A percentile compares a stretch with the other conserved stretches of the same genome.
phyloP scores from a whole-genome alignment of 257 asterid species.

The Asclepias syriaca region DNA sequence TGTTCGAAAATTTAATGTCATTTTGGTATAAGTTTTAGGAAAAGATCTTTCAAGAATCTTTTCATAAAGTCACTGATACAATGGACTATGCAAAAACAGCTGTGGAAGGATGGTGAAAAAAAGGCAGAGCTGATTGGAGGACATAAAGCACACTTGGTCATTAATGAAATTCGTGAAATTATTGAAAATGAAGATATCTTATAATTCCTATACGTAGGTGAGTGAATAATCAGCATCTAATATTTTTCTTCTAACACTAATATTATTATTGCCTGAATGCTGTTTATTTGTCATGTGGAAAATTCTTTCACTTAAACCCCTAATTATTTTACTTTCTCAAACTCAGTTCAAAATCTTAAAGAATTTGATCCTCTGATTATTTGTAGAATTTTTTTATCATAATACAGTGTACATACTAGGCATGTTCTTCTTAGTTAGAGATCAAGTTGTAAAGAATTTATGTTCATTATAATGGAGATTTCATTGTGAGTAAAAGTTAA shows the following conservation, averaged over 20 bases:
- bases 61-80: not conserved
- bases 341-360: no score
- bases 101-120: conserved; percentile 84
- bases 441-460: no score
- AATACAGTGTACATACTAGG: no score
- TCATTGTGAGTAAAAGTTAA: not conserved
- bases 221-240: not conserved
- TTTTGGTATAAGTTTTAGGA: not conserved
- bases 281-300: not conserved
- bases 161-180: conserved; percentile 73
- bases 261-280: not conserved
- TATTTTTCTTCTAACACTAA: not conserved
- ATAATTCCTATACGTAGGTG: conserved; percentile 14
- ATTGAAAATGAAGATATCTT: conserved; percentile 52
- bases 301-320: no score
- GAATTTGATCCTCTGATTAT: no score
- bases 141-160: conserved; percentile 72
- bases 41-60: not conserved
- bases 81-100: conserved; percentile 32
- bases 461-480: no score
- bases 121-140: conserved; percentile 86
- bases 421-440: no score
- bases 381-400: no score
- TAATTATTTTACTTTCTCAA: no score
- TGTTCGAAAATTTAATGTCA: not conserved